Evolutionary conservation across 805 yeast genomes (phyloP), one percentile per base, ranked within the genome.

Genomic region (Candida chauliodis): DNA sequence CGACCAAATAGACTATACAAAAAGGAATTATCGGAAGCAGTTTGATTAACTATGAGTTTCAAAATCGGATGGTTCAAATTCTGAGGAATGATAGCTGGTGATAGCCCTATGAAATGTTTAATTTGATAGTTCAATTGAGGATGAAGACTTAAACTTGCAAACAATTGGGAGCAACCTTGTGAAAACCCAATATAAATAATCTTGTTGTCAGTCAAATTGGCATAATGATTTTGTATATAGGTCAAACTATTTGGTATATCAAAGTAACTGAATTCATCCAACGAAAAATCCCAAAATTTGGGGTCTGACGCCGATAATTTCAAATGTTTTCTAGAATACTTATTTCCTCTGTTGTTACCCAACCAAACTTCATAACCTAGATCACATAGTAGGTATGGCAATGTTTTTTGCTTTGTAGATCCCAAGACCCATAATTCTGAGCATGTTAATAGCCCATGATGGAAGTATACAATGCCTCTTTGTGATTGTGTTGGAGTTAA

Each of bases 361-460:
- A 54, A 40, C 59, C 59, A 54, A 5, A 54, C 52, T 15, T 52
- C 56, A 36, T 52, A 52, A 3, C 56, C 58, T 27, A 41, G 30
- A 36, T 51, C 57, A 10, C 44, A 43, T n/a, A 54, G 42, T 15
- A 54, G 36, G 25, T 40, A 51, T 1, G 58, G 58, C 19, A 59
- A 44, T 34, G 46, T 53, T 38, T 52, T 52, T 19, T 56, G 42
- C 31, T 50, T 48, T 9, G 37, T 36, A 1, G 49, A 35, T 1
- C 64, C 64, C 25, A 56, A 38, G 6, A 59, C 47, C 36, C 57
- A 59, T 11, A 85, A 69, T 37, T 59, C 64, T 2, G 62, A 57
- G 43, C 55, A 53, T 11, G 64, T 59, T 28, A 57, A 40, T 15
- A 59, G 44, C 1, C 64, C 64, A 40, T 59, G 64, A 38, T 59